These are phyloP conservation scores for Trichomonascus vanleenenianus DNA, from an alignment of 805 yeast species.

Conservation along the genomic window DNA sequence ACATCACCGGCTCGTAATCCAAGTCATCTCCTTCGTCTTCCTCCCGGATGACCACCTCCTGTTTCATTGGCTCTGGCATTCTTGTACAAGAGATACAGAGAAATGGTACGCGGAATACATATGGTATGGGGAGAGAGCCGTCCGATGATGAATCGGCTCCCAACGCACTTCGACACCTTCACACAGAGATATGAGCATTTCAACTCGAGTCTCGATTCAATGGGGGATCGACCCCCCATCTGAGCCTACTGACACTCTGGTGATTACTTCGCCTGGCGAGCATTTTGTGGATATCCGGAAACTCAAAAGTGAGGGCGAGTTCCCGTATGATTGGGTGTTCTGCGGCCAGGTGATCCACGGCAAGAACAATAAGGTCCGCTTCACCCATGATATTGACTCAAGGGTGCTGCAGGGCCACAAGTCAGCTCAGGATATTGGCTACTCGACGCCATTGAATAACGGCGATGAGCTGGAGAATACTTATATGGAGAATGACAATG, in stretches of 20 bases:
- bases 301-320: constrained; percentile 3
- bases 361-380: constrained; percentile 3
- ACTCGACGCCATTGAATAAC: constrained; percentile 33
- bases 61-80: no score
- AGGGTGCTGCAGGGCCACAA: constrained; percentile 4
- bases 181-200: constrained; percentile 22
- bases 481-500: constrained; percentile 33
- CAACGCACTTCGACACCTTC: background rate
- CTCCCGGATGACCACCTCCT: no score
- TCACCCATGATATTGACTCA: constrained; percentile 17
- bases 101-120: no score
- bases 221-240: constrained; percentile 39
- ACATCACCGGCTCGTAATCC: constrained; percentile 2
- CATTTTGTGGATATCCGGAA: constrained; percentile 42
- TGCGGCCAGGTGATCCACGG: constrained; percentile 19
- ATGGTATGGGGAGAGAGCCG: background rate
- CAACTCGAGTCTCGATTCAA: constrained; percentile 42
- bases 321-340: constrained; percentile 26
- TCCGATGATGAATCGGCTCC: background rate
- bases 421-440: constrained; percentile 36
- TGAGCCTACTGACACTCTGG: constrained; percentile 45
- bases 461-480: constrained; percentile 46
- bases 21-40: background rate
- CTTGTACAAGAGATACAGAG: no score
- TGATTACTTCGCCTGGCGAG: constrained; percentile 35